Evolutionary conservation across 2,329 filamentous ascomycete species (phyloP).

Genomic region (Penicillium digitatum): DNA sequence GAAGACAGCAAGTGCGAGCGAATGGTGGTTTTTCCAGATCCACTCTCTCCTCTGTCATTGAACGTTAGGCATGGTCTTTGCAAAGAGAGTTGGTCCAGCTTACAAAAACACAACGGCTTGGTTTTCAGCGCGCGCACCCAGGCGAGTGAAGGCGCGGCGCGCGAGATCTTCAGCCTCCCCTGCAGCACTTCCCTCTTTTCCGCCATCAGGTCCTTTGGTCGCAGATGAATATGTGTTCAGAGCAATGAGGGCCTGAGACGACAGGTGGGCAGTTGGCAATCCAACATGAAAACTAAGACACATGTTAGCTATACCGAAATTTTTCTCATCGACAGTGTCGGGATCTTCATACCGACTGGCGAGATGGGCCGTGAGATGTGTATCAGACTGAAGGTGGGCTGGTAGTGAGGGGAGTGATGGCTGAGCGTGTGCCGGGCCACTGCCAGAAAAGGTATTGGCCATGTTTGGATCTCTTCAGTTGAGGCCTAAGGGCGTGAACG

Average conservation of each 20-base stretch:
- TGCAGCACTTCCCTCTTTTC: constrained; percentile 86
- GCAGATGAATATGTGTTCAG: constrained; percentile 94
- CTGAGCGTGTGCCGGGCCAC: constrained; percentile 63
- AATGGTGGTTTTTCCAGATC: constrained; percentile 91
- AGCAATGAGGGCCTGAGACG: constrained; percentile 84
- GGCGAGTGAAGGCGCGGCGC: constrained; percentile 74
- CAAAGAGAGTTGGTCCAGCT: constrained; percentile 39
- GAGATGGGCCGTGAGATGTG: constrained; percentile 50
- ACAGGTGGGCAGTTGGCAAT: constrained; percentile 80
- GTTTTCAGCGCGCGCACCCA: constrained; percentile 86
- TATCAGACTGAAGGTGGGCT: constrained; percentile 57
- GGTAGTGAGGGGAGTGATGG: constrained; percentile 84
- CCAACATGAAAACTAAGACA: constrained; percentile 84
- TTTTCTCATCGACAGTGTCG: background rate
- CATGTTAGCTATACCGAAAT: constrained; percentile 28
- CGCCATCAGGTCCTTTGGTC: constrained; percentile 81
- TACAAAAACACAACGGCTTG: constrained; percentile 91
- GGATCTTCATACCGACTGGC: constrained; percentile 45
- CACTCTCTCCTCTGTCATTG: constrained; percentile 78
- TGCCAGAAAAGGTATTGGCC: constrained; percentile 41
- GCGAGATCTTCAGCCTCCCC: constrained; percentile 90
- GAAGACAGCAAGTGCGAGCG: constrained; percentile 83
- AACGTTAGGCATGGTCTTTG: constrained; percentile 25
- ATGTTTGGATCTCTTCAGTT: constrained; percentile 27
- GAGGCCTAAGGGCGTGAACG: background rate